Conservation (phyloP, 73 alveolate species). For the Durusdinium trenchii region DNA sequence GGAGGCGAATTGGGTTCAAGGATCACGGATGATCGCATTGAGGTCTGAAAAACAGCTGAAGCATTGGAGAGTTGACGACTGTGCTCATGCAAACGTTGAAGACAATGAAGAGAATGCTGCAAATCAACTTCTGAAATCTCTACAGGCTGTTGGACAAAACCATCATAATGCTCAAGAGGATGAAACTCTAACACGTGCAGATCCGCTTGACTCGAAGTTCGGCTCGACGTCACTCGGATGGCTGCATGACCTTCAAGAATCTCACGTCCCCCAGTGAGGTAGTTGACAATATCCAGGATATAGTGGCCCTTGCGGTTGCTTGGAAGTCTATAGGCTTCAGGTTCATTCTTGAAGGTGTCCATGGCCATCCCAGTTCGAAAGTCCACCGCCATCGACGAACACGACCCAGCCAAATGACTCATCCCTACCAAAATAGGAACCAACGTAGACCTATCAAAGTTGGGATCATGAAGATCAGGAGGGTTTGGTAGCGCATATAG, state of each 20-base stretch:
- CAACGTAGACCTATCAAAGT: background rate
- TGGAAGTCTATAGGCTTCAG: background rate
- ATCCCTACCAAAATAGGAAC: conserved; percentile 9
- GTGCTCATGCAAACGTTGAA: background rate
- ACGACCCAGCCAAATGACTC: background rate
- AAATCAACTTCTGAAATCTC: background rate
- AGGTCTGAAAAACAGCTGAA: background rate
- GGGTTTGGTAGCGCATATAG: background rate
- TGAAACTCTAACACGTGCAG: background rate
- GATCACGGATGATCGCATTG: background rate
- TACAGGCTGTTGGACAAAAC: background rate
- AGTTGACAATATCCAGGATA: background rate
- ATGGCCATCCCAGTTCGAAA: background rate
- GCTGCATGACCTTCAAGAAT: background rate
- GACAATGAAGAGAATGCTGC: too few species aligned
- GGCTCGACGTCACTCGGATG: background rate
- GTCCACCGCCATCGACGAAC: background rate
- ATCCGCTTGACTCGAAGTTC: too few species aligned
- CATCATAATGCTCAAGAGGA: background rate
- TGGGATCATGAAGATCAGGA: background rate
- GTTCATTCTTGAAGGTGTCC: background rate
- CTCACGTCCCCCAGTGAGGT: background rate
- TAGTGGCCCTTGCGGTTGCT: conserved; percentile 5
- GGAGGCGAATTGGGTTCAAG: background rate
- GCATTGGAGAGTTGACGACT: background rate